Evolutionary conservation across 495 filamentous ascomycete species (phyloP).

Genomic region (Aspergillus leporis): DNA sequence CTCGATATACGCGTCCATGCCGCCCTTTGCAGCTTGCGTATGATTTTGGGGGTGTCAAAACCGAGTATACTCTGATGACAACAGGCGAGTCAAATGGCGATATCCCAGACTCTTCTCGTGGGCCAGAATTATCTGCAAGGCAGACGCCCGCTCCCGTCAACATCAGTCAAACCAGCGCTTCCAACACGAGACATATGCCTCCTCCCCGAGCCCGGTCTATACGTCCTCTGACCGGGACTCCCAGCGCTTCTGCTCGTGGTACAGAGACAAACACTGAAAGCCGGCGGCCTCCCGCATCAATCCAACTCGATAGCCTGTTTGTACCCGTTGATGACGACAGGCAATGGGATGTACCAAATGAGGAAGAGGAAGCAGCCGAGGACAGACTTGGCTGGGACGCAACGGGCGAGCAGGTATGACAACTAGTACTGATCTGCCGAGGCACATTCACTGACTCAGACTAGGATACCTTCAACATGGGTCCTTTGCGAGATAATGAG

Average conservation of each 20-base stretch:
- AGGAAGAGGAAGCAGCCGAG: constrained; percentile 66
- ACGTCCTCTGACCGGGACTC: constrained; percentile 37
- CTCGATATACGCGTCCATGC: constrained; percentile 77
- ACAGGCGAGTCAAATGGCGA: constrained; percentile 68
- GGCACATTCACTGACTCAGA: constrained; percentile 18
- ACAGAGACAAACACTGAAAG: constrained; percentile 26
- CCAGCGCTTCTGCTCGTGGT: constrained; percentile 20
- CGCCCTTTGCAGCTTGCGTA: constrained; percentile 85
- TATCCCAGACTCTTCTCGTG: constrained; percentile 31
- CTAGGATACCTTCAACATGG: constrained; percentile 37
- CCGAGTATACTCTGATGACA: constrained; percentile 94
- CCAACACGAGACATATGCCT: constrained; percentile 22
- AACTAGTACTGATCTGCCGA: constrained; percentile 6
- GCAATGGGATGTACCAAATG: constrained; percentile 78
- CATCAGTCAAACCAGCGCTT: constrained; percentile 14
- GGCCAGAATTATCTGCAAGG: constrained; percentile 37
- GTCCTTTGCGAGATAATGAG: constrained; percentile 27
- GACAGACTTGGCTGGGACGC: constrained; percentile 83
- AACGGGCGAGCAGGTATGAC: constrained; percentile 51
- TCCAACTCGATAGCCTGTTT: constrained; percentile 75
- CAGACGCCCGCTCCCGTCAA: constrained; percentile 28
- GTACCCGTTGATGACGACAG: constrained; percentile 71
- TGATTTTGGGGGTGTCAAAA: constrained; percentile 67
- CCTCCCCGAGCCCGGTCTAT: constrained; percentile 32
- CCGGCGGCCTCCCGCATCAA: constrained; percentile 58